Percentiles rank a stretch among this genome's conserved stretches.
Evolutionary conservation across 306 rosid genomes (phyloP).

Genomic region (Lotus japonicus): DNA sequence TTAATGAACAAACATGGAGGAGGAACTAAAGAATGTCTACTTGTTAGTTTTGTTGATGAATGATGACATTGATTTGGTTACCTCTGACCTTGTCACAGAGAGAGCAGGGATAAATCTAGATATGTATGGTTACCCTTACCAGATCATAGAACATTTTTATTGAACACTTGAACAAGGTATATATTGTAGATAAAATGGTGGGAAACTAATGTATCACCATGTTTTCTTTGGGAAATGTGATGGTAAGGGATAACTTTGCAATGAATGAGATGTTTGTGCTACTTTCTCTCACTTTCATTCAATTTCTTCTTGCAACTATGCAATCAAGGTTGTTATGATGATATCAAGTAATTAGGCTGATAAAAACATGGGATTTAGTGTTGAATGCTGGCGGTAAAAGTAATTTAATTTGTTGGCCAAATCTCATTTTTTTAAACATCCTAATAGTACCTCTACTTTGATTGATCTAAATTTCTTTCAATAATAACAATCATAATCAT

Average conservation of each 20-base stretch:
- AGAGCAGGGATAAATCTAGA: conserved; percentile 14
- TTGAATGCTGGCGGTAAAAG: background rate
- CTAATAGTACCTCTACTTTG: too few species aligned
- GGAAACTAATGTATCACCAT: conserved; percentile 8
- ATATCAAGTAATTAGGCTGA: background rate
- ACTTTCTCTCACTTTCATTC: background rate
- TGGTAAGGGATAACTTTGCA: conserved; percentile 16
- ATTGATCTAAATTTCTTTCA: too few species aligned
- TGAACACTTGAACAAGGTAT: conserved; percentile 23
- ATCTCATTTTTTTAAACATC: too few species aligned
- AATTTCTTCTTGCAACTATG: background rate
- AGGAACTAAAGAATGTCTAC: background rate
- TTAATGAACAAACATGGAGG: conserved; percentile 3
- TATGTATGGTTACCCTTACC: conserved; percentile 12
- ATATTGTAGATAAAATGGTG: background rate
- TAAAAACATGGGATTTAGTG: background rate
- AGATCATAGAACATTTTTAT: conserved; percentile 11
- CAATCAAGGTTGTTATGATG: background rate
- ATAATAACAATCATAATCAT: too few species aligned
- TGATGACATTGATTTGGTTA: conserved; percentile 12
- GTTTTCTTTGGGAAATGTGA: conserved; percentile 31
- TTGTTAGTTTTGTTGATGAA: conserved; percentile 2
- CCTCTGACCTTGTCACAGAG: background rate
- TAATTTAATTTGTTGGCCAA: too few species aligned
- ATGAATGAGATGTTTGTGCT: conserved; percentile 4